Evolutionary conservation across 2,329 filamentous ascomycete genomes (phyloP).

Genomic region (Penicillium hordei): DNA sequence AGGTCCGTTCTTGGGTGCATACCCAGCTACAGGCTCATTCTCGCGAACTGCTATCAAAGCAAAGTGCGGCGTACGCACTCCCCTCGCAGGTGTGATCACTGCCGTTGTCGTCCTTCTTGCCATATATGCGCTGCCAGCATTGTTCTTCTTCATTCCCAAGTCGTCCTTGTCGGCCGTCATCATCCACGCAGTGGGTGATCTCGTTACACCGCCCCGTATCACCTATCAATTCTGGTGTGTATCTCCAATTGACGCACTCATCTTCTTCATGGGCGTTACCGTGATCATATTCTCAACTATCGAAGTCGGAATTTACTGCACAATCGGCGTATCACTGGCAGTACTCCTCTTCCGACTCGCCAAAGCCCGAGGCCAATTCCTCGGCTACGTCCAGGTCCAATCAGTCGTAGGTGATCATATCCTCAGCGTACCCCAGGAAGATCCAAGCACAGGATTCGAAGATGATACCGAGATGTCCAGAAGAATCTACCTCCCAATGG

Average conservation of each 20-base stretch:
- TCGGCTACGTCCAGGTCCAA: constrained; percentile 65
- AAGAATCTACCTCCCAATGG: constrained; percentile 74
- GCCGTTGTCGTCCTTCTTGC: constrained; percentile 78
- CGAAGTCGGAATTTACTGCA: constrained; percentile 88
- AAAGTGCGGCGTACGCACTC: constrained; percentile 86
- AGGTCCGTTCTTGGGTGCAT: constrained; percentile 83
- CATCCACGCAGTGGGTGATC: constrained; percentile 86
- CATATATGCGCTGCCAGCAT: constrained; percentile 76
- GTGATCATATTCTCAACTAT: constrained; percentile 83
- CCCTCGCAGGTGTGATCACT: constrained; percentile 83
- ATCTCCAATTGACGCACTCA: constrained; percentile 80
- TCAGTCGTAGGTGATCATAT: constrained; percentile 59
- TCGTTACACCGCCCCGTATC: constrained; percentile 82
- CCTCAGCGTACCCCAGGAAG: background rate
- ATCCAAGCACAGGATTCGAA: background rate
- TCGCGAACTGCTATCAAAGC: constrained; percentile 91
- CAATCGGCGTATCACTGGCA: constrained; percentile 70
- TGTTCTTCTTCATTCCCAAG: constrained; percentile 89
- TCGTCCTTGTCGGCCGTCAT: constrained; percentile 79
- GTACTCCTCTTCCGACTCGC: constrained; percentile 77
- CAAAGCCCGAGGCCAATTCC: constrained; percentile 73
- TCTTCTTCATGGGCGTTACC: constrained; percentile 86
- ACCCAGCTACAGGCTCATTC: constrained; percentile 89
- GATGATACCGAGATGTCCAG: background rate
- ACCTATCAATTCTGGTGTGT: constrained; percentile 91